These are phyloP conservation scores for Hura crepitans DNA, from an alignment of 441 rosid species.

Conservation along the genomic window DNA sequence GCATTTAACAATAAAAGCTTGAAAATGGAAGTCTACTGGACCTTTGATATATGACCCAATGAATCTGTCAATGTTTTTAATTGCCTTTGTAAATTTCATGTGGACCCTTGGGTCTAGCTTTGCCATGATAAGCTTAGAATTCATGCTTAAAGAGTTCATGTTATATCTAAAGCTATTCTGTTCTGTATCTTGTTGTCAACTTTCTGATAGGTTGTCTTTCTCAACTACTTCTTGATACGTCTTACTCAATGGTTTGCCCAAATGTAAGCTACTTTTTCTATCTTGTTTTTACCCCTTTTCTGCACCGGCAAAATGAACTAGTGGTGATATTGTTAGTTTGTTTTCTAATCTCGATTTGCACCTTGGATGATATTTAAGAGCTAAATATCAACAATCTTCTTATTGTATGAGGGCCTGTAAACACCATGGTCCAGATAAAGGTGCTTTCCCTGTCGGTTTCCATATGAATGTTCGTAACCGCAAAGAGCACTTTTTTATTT, in stretches of 20 bases:
- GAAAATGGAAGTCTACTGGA: no score
- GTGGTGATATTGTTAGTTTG: not conserved
- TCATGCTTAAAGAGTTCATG: not conserved
- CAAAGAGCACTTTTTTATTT: not conserved
- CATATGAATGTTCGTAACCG: not conserved
- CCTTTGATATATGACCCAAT: not conserved
- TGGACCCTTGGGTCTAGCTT: not conserved
- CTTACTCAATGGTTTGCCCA: not conserved
- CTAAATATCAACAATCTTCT: not conserved
- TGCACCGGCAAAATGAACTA: not conserved
- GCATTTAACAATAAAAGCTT: no score
- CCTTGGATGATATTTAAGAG: not conserved
- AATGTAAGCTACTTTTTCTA: not conserved
- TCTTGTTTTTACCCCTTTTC: no score
- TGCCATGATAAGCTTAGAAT: not conserved
- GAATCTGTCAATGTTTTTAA: not conserved
- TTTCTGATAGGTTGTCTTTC: not conserved
- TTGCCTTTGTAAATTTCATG: not conserved
- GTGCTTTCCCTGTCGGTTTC: not conserved
- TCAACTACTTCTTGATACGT: not conserved
- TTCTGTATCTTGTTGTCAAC: not conserved
- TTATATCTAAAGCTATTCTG: not conserved
- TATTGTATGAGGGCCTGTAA: no score
- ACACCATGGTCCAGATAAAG: no score
- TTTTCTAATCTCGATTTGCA: not conserved